phyloP scores from a whole-genome alignment of 2,329 filamentous ascomycete species.

The Didymella lethalis region DNA sequence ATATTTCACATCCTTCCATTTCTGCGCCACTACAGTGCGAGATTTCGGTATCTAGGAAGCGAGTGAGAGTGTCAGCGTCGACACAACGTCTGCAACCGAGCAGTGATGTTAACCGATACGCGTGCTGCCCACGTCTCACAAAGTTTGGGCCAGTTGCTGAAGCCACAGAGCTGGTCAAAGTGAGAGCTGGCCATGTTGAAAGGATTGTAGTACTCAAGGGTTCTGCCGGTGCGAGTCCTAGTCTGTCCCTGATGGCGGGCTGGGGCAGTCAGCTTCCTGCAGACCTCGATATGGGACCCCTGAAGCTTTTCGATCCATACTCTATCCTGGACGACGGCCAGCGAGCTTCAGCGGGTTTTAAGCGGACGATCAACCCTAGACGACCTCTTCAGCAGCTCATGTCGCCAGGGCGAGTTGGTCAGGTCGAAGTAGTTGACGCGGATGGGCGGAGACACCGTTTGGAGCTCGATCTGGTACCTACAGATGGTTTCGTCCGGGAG shows the following conservation, averaged over 20 bases:
- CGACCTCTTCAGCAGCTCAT: conserved; percentile 35
- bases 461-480: conserved; percentile 42
- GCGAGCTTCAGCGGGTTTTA: conserved; percentile 44
- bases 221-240: conserved; percentile 28
- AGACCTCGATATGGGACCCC: conserved; percentile 33
- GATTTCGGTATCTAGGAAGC: conserved; percentile 47
- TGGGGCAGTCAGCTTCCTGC: conserved; percentile 49
- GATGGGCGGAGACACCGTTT: conserved; percentile 45
- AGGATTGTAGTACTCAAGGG: conserved; percentile 40
- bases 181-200: conserved; percentile 44
- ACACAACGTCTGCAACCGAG: conserved; percentile 35
- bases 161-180: conserved; percentile 42
- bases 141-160: conserved; percentile 36
- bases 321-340: conserved; percentile 39
- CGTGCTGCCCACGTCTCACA: conserved; percentile 46
- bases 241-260: conserved; percentile 45
- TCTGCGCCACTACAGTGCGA: conserved; percentile 48
- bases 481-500: conserved; percentile 37
- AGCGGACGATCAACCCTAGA: conserved; percentile 39
- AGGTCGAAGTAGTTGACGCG: conserved; percentile 45
- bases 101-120: conserved; percentile 40
- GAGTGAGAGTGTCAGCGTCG: conserved; percentile 42
- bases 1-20: conserved; percentile 47
- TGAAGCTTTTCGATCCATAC: conserved; percentile 48
- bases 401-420: conserved; percentile 36